Percentiles rank a stretch among this genome's conserved stretches.
These are phyloP conservation scores for Lathyrus tuberosus DNA, from an alignment of 306 rosid genomes.

Conservation along the genomic window DNA sequence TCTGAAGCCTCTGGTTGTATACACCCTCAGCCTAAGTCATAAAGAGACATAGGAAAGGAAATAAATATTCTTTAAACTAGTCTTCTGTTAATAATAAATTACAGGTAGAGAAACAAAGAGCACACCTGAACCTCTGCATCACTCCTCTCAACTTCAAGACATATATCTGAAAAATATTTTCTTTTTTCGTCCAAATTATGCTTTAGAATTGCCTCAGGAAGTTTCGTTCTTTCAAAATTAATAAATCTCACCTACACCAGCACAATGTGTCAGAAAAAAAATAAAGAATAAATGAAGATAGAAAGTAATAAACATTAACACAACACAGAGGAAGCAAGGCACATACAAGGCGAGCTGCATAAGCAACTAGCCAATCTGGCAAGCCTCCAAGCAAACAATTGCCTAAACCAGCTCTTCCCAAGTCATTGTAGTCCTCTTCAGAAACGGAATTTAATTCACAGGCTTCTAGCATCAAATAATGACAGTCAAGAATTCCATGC, in stretches of 20 bases:
- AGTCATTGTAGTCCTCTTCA: conserved; percentile 86
- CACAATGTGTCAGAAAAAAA: conserved; percentile 35
- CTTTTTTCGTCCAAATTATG: conserved; percentile 89
- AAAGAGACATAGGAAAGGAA: conserved; percentile 15
- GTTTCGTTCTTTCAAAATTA: conserved; percentile 88
- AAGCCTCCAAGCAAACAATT: conserved; percentile 96
- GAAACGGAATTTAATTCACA: conserved; percentile 81
- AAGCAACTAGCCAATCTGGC: conserved; percentile 96
- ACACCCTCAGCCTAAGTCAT: conserved; percentile 94
- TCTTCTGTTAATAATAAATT: not conserved
- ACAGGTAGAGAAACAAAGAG: conserved; percentile 20
- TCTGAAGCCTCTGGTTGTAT: conserved; percentile 98
- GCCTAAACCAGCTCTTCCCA: conserved; percentile 97
- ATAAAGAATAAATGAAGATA: not conserved
- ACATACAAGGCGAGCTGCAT: conserved; percentile 95
- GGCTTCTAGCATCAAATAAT: conserved; percentile 89
- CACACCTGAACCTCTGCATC: conserved; percentile 96
- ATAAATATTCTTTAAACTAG: conserved; percentile 8
- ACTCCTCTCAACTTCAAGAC: conserved; percentile 90
- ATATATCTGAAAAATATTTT: conserved; percentile 86
- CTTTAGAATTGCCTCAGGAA: conserved; percentile 83
- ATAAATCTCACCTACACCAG: conserved; percentile 86
- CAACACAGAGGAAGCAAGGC: conserved; percentile 36
- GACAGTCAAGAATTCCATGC: conserved; percentile 90
- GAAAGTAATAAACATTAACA: conserved; percentile 3